phyloP scores from a whole-genome alignment of 2,329 filamentous ascomycete species.

The Aurifilum marmelostoma region DNA sequence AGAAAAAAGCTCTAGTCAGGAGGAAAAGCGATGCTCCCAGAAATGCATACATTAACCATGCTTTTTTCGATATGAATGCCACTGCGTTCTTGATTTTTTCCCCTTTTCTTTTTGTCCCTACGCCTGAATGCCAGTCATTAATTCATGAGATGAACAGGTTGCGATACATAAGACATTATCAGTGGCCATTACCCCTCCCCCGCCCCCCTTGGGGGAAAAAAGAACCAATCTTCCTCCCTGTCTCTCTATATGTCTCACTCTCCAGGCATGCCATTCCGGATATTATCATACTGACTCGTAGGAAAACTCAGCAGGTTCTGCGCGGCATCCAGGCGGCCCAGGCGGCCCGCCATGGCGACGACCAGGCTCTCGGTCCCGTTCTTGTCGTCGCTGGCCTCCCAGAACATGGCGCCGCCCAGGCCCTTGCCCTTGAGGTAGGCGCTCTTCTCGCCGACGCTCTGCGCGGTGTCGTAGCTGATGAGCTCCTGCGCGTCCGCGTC shows the following conservation, averaged over 20 bases:
- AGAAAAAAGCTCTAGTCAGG: neutral
- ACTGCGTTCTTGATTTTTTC: neutral
- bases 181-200: neutral
- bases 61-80: neutral
- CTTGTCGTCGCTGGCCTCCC: slow-evolving; percentile 76
- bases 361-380: slow-evolving; percentile 60
- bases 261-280: slow-evolving; percentile 42
- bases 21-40: neutral
- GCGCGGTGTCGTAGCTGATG: slow-evolving; percentile 70
- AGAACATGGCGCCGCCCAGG: slow-evolving; percentile 81
- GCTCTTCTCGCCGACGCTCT: slow-evolving; percentile 63
- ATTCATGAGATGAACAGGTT: neutral
- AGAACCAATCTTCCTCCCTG: too few relatives aligned
- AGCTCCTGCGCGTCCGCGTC: slow-evolving; percentile 61
- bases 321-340: slow-evolving; percentile 54
- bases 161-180: neutral
- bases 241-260: slow-evolving; percentile 16
- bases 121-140: slow-evolving; percentile 6
- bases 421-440: slow-evolving; percentile 61
- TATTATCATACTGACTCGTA: slow-evolving; percentile 61
- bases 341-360: slow-evolving; percentile 47
- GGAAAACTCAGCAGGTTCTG: slow-evolving; percentile 60
- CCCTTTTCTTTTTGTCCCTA: neutral
- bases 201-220: too few relatives aligned
- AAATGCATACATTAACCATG: neutral